Conservation (phyloP, 1,139 yeast genomes). For the Pichia sp. region DNA sequence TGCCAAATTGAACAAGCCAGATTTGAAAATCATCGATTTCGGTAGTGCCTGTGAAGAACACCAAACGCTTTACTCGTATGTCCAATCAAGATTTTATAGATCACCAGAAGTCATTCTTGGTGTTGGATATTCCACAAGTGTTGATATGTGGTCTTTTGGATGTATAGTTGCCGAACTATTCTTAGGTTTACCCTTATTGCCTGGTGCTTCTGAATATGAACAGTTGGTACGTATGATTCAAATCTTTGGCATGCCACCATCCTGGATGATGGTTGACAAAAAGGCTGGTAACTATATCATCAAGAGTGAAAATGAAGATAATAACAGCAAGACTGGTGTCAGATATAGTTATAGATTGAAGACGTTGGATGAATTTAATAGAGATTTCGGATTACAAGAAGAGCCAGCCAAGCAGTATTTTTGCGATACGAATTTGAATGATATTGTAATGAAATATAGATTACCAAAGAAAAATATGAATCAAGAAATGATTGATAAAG, state of each 20-base stretch:
- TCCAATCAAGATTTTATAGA: constrained; percentile 93
- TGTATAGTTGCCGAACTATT: constrained; percentile 95
- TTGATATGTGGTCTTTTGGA: constrained; percentile 99
- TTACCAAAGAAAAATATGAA: constrained; percentile 75
- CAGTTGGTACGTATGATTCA: constrained; percentile 82
- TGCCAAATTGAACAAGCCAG: constrained; percentile 81
- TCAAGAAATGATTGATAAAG: constrained; percentile 54
- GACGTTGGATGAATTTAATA: constrained; percentile 56
- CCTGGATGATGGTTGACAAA: constrained; percentile 96
- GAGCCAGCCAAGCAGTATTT: constrained; percentile 85
- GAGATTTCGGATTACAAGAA: constrained; percentile 58
- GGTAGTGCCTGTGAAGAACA: constrained; percentile 95
- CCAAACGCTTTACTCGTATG: constrained; percentile 88
- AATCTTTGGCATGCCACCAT: constrained; percentile 84
- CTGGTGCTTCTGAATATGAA: constrained; percentile 93
- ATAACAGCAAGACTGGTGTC: constrained; percentile 18
- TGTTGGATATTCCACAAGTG: constrained; percentile 84
- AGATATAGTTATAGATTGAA: constrained; percentile 45
- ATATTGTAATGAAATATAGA: constrained; percentile 72
- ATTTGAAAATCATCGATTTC: constrained; percentile 91
- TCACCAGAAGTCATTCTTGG: constrained; percentile 96
- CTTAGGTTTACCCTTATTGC: constrained; percentile 90
- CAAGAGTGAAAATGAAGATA: constrained; percentile 32
- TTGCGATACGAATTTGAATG: constrained; percentile 67
- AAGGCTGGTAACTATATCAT: constrained; percentile 71